Evolutionary conservation across 495 filamentous ascomycete species (phyloP).

Genomic region (Penicillium herquei): DNA sequence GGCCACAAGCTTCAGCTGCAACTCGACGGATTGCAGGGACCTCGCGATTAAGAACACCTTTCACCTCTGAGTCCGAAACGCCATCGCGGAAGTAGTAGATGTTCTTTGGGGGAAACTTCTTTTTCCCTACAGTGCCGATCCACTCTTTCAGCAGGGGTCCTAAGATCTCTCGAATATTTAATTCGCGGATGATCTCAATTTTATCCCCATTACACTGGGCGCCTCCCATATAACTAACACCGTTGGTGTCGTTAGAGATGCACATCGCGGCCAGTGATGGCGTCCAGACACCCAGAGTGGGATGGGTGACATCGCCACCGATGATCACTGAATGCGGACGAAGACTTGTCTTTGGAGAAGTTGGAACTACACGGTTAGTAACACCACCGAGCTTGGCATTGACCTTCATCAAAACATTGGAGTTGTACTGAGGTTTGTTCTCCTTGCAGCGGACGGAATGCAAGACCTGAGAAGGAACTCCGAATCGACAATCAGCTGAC

Average conservation of each 20-base stretch:
- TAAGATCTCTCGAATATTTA: constrained; percentile 64
- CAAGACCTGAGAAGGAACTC: constrained; percentile 71
- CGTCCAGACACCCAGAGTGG: constrained; percentile 58
- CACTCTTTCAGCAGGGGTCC: constrained; percentile 61
- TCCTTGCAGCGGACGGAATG: constrained; percentile 60
- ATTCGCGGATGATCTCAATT: constrained; percentile 66
- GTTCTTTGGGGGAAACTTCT: constrained; percentile 50
- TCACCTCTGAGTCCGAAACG: constrained; percentile 82
- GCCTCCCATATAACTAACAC: constrained; percentile 69
- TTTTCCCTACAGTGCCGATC: constrained; percentile 51
- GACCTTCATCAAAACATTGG: constrained; percentile 90
- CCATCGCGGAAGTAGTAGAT: constrained; percentile 95
- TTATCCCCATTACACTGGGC: constrained; percentile 76
- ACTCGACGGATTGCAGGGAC: constrained; percentile 59
- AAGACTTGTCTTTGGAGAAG: constrained; percentile 33
- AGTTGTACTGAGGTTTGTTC: constrained; percentile 70
- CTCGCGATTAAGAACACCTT: constrained; percentile 72
- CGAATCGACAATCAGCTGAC: constrained; percentile 75
- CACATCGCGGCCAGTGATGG: constrained; percentile 86
- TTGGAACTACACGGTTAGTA: constrained; percentile 51
- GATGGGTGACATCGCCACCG: constrained; percentile 88
- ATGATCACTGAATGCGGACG: constrained; percentile 66
- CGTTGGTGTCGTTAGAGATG: constrained; percentile 68
- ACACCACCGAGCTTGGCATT: constrained; percentile 93
- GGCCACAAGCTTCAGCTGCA: constrained; percentile 7